Percentiles rank a stretch among this genome's conserved stretches.
phyloP scores from a whole-genome alignment of 345 rosid genomes.

The Litchi chinensis region DNA sequence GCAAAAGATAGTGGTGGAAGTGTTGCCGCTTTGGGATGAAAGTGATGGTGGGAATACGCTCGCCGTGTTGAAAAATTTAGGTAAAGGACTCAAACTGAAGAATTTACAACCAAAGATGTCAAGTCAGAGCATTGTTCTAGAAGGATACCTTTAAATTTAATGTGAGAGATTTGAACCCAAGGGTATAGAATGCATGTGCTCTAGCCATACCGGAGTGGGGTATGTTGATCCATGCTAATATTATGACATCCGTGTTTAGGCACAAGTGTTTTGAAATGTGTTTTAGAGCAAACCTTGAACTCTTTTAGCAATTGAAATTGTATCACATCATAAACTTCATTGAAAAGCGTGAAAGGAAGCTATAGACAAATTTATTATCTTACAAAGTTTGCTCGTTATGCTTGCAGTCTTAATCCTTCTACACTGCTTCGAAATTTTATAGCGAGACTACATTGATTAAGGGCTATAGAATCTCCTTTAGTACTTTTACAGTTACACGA shows the following conservation, averaged over 20 bases:
- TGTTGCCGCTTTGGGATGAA: constrained; percentile 61
- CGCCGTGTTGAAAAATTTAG: constrained; percentile 32
- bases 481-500: background rate
- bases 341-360: background rate
- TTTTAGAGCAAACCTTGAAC: background rate
- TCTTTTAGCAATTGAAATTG: too few relatives aligned
- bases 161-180: constrained; percentile 4
- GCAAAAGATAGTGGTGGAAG: constrained; percentile 61
- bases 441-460: background rate
- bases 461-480: background rate
- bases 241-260: background rate
- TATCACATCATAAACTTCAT: background rate
- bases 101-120: constrained; percentile 46
- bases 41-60: constrained; percentile 18
- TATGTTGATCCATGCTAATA: background rate
- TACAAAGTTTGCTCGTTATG: background rate
- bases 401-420: background rate
- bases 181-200: background rate
- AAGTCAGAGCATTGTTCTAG: constrained; percentile 51
- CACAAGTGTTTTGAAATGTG: background rate
- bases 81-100: constrained; percentile 42
- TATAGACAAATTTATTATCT: background rate
- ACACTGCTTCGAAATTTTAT: background rate
- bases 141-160: constrained; percentile 49
- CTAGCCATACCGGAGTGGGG: background rate